These are phyloP conservation scores for Termitomyces sp. DNA, from an alignment of 768 basidiomycete species.

Conservation along the genomic window DNA sequence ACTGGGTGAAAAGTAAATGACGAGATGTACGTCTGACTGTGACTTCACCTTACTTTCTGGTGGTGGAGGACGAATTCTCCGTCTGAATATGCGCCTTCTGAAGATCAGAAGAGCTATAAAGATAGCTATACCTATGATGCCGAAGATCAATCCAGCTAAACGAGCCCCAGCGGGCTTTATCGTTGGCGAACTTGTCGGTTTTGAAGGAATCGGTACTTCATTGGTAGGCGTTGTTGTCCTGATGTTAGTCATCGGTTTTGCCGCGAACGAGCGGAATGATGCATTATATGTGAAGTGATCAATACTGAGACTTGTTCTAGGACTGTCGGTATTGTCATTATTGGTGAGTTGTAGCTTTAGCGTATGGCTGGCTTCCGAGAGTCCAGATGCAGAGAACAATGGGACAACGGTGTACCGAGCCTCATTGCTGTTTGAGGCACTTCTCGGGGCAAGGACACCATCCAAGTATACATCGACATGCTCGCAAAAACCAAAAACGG, in stretches of 20 bases:
- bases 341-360: not conserved
- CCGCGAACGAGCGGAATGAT: not conserved
- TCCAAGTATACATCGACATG: conserved; percentile 1
- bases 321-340: not conserved
- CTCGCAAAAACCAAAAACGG: not conserved
- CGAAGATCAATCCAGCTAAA: conserved; percentile 2
- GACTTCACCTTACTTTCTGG: not conserved
- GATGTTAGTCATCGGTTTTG: not conserved
- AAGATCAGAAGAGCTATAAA: not conserved
- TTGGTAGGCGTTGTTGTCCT: not conserved
- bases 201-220: not conserved
- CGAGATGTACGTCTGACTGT: not conserved
- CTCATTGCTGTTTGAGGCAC: not conserved
- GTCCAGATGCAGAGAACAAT: not conserved
- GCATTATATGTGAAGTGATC: not conserved
- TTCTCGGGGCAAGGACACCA: not conserved
- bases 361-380: not conserved
- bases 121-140: not conserved
- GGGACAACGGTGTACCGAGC: not conserved
- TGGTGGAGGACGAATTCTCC: conserved; percentile 1
- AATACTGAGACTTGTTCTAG: not conserved
- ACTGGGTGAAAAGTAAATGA: not conserved
- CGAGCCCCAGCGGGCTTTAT: conserved; percentile 2
- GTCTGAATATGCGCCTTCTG: conserved; percentile 1
- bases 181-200: not conserved